Conservation (phyloP, 805 yeast species). For the Pichia nanzhaoensis region DNA sequence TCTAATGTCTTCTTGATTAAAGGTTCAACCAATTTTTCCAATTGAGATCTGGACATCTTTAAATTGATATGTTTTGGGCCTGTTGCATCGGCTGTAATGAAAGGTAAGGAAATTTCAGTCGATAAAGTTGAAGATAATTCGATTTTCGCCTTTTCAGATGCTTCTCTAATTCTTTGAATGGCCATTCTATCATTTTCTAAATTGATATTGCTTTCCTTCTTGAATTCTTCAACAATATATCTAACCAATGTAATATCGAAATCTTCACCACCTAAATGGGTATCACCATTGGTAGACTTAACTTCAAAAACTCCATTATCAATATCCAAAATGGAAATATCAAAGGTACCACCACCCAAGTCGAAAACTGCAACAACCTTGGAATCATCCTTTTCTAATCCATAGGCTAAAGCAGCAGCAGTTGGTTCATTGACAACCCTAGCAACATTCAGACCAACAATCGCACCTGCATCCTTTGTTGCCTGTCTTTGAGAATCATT, state of each 20-base stretch:
- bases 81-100: conserved; percentile 44
- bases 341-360: conserved; percentile 98
- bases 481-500: conserved; percentile 92
- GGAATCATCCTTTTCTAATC: conserved; percentile 66
- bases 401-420: conserved; percentile 92
- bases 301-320: conserved; percentile 98
- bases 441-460: conserved; percentile 86
- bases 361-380: conserved; percentile 84
- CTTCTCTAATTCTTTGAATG: conserved; percentile 72
- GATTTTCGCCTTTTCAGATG: conserved; percentile 71
- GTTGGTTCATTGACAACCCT: conserved; percentile 90
- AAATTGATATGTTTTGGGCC: conserved; percentile 52
- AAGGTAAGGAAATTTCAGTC: conserved; percentile 63
- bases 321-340: conserved; percentile 91
- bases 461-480: conserved; percentile 95
- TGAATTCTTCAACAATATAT: conserved; percentile 54
- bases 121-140: conserved; percentile 61
- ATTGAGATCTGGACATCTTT: conserved; percentile 55
- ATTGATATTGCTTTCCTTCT: conserved; percentile 49
- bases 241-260: conserved; percentile 84
- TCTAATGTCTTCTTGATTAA: conserved; percentile 61
- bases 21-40: conserved; percentile 60
- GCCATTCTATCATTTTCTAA: conserved; percentile 46
- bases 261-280: conserved; percentile 91
- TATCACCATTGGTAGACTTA: conserved; percentile 95